These are phyloP conservation scores for Microstroma glucosiphilum DNA, from an alignment of 1,284 basidiomycete species.

Conservation along the genomic window DNA sequence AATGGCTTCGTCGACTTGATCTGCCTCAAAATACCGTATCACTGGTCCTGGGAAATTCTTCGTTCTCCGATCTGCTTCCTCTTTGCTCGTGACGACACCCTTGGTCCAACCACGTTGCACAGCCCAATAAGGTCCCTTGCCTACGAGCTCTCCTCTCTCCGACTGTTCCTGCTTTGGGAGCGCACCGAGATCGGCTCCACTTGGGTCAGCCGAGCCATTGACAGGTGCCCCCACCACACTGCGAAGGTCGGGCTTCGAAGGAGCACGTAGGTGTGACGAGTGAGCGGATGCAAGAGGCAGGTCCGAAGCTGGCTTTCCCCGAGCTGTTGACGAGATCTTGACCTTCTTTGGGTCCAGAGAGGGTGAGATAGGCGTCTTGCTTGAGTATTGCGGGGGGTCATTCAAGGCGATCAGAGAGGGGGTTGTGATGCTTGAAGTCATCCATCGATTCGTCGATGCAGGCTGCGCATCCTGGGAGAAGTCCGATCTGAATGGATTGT, in stretches of 20 bases:
- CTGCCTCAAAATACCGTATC: not conserved
- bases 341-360: not conserved
- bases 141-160: not conserved
- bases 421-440: not conserved
- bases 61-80: not conserved
- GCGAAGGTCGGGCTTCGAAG: not conserved
- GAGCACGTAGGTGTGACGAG: not conserved
- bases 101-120: not conserved
- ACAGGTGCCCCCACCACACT: not conserved
- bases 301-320: not conserved
- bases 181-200: not conserved
- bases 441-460: not conserved
- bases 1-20: not conserved
- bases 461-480: not conserved
- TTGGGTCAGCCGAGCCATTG: not conserved
- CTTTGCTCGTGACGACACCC: not conserved
- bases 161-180: not conserved
- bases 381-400: not conserved
- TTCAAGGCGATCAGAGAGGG: no score
- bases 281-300: not conserved
- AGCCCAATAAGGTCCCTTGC: not conserved
- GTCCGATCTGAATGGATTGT: not conserved
- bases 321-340: constrained; percentile 1
- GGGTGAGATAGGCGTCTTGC: not conserved
- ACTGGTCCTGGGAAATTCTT: not conserved